Base-by-base conservation (phyloP, 768 basidiomycete genomes). In the Calocera cornea region DNA sequence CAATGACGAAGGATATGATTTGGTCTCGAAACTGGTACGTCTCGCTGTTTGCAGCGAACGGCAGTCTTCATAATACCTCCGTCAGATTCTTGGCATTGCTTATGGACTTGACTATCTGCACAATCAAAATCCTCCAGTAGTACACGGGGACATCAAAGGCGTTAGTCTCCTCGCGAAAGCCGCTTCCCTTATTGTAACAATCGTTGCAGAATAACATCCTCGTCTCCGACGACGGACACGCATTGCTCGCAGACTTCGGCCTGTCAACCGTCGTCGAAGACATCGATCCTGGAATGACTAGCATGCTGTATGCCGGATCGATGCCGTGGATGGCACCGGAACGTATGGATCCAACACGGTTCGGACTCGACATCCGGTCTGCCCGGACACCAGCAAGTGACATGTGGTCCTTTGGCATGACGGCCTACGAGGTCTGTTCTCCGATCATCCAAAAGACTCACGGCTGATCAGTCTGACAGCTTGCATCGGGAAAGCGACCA, bases 191-290 rank as follows among this genome's bases (percentile, higher is more conserved):
- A n/a, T n/a, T n/a, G n/a, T n/a, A n/a, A n/a, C n/a, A n/a, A n/a
- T n/a, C n/a, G 10, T 60, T 29, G 7, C 24, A 60, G 54, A 60
- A 60, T 22, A 60, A 60, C 22, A 33, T 86, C 64, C 77, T 87
- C 33, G 78, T 86, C 38, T 80, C 82, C 67, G 80, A 81, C 63
- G 75, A 78, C 12, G 85, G 84, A 11, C 72, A 74, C 36, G 81
- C 84, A 11, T 76, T 86, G 68, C 83, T 86, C 50, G 84, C 84
- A 0, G 86, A 87, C 72, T 87, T 86, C 68, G 86, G 86, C 1
- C 74, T 86, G 14, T 60, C 54, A 33, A 60, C 54, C 14, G 54
- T 60, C 5, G 54, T 60, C 5, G 54, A 60, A 60, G 54, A 60
- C 31, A 60, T 60, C 14, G 54, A 60, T 60, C 54, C 54, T 33